Base-by-base conservation (phyloP, 176 grass and related monocot genomes). In the Oryza meyeriana region DNA sequence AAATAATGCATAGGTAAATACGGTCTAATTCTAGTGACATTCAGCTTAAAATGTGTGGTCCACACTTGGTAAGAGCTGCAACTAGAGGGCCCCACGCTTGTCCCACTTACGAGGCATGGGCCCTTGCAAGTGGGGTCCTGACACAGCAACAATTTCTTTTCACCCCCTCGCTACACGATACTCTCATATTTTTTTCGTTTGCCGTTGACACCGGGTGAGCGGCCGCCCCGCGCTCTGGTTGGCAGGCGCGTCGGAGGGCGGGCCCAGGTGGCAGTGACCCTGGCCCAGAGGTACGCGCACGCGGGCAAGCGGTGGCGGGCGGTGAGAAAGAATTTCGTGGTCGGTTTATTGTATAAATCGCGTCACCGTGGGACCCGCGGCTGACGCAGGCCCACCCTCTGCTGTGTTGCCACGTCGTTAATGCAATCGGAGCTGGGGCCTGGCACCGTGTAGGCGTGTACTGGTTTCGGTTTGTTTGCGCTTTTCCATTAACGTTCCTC, bases 271-370 rank as follows among this genome's bases (percentile, higher is more conserved):
- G 8, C 50, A 6, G 50, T n/a, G 50, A 0, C 0, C 6, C 20
- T n/a, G 5, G 0, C 4, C 0, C 3, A 5, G 24, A 72, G 83
- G 83, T 74, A 38, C 40, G 10, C 0, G 0, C 0, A 0, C 2
- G 59, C 68, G 88, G 68, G 88, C 79, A 86, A 83, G 79, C 5
- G 0, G 1, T 2, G 88, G 88, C 69, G 79, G 84, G 88, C 88
- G 88, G 88, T 90, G 79, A 61, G 4, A 17, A 64, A 39, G 13
- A 2, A n/a, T 69, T 79, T 27, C 0, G 3, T 0, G 27, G 34
- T 0, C 1, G 6, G 30, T 22, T 48, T 68, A 55, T 50, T 59
- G 1, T 3, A 61, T 68, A 29, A 28, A 44, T 30, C 6, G 35
- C 84, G 88, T 90, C 88, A 90, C 0, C 0, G 6, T 52, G 36